Evolutionary conservation across 208 protist genomes (phyloP).

Genomic region (Lotmaria passim): DNA sequence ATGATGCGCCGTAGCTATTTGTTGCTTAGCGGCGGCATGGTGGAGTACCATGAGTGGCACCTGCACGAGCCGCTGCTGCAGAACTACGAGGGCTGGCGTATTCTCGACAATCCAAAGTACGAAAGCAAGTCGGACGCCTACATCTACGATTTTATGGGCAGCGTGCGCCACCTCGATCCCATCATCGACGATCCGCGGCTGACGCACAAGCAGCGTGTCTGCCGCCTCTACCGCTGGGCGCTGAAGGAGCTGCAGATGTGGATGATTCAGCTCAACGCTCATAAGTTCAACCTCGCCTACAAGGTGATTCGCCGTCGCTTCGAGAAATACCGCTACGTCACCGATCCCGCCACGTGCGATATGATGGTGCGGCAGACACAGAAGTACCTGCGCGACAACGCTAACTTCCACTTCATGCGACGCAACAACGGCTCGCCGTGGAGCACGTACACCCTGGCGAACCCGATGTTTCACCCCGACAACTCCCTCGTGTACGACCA

Average conservation of each 20-base stretch:
- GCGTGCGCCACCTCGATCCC: slow-evolving; percentile 88
- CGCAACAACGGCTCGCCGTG: slow-evolving; percentile 84
- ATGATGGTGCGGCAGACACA: slow-evolving; percentile 94
- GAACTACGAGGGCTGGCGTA: slow-evolving; percentile 93
- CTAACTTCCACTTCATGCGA: slow-evolving; percentile 81
- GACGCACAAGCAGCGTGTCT: slow-evolving; percentile 93
- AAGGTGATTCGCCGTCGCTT: slow-evolving; percentile 89
- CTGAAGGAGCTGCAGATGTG: slow-evolving; percentile 91
- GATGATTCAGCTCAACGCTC: slow-evolving; percentile 83
- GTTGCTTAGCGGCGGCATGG: slow-evolving; percentile 81
- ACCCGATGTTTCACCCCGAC: slow-evolving; percentile 91
- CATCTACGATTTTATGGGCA: slow-evolving; percentile 79
- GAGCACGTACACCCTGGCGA: slow-evolving; percentile 82
- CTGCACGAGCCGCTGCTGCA: slow-evolving; percentile 90
- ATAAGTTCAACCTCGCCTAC: slow-evolving; percentile 91
- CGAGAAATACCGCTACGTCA: slow-evolving; percentile 90
- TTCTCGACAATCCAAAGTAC: slow-evolving; percentile 91
- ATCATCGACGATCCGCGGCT: slow-evolving; percentile 93
- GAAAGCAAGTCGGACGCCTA: slow-evolving; percentile 82
- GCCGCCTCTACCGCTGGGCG: slow-evolving; percentile 89
- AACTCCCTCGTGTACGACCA: slow-evolving; percentile 91
- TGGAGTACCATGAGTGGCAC: slow-evolving; percentile 93
- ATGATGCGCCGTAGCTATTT: slow-evolving; percentile 85
- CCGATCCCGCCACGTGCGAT: slow-evolving; percentile 88
- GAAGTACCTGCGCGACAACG: slow-evolving; percentile 91